Base-by-base conservation (phyloP, 257 asterid species). In the Plantago major region DNA sequence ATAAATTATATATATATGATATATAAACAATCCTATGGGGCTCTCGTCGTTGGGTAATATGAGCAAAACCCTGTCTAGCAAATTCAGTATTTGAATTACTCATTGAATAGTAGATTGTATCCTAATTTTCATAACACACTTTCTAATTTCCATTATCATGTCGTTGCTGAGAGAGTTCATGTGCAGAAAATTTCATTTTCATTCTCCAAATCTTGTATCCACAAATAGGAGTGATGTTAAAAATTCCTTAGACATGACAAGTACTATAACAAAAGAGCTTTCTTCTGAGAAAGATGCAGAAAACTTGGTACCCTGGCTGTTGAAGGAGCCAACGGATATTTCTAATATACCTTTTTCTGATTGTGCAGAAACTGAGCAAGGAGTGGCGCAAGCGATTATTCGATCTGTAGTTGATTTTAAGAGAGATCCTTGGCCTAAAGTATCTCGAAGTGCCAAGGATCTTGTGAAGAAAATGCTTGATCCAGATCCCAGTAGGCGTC, bases 391-490 rank as follows among this genome's bases (percentile, higher is more conserved):
- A 71, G 85, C 91, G 11, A 84, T 84, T 59, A 84, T 84, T 68
- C 76, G 77, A 62, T 81, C 88, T 14, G 84, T 72, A 5, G 68
- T 84, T 74, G 88, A 84, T 81, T 84, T 84, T 55, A 84, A 81
- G 69, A 78, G 88, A 66, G 91, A 84, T 68, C 91, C 88, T 38
- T 84, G 91, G 91, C 91, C 87, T 33, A 81, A 78, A 67, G 82
- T 84, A 56, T 84, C 91, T 0, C 85, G 72, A 45, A 76, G 65
- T 74, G 90, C 90, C 8, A 83, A 83, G 73, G 87, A 83, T 68
- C 90, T 83, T 10, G 79, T 83, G n/a, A 84, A 79, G 79, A 84
- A 84, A 76, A 86, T 86, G 95, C 90, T 86, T 22, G 79, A 83
- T 60, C 86, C 86, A 14, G 86, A 86, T 58, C 85, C 90, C 30